A percentile compares a stretch with the other conserved stretches of the same genome.
Conservation (phyloP, 331 rosid genomes). For the Quercus tomentella region DNA sequence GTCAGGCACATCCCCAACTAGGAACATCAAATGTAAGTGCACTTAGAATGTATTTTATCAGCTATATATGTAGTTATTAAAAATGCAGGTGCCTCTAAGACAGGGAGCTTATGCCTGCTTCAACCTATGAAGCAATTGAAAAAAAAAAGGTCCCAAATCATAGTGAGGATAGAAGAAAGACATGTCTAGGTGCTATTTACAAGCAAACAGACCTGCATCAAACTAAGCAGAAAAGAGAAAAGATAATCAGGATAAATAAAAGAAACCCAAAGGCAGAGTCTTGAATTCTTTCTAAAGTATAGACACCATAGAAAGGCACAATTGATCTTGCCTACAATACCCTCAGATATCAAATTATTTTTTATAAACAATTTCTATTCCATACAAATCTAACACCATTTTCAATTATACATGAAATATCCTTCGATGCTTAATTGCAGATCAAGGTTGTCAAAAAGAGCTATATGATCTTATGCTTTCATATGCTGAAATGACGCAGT, state of each 20-base stretch:
- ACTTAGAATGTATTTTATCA: background rate
- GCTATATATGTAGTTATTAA: background rate
- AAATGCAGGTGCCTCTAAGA: background rate
- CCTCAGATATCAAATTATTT: background rate
- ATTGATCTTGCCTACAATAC: background rate
- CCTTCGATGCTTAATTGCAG: background rate
- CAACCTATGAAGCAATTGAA: background rate
- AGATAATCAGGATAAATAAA: background rate
- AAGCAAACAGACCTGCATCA: background rate
- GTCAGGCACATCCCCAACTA: background rate
- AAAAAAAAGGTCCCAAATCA: background rate
- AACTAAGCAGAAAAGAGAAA: background rate
- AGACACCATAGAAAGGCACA: background rate
- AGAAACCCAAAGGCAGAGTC: background rate
- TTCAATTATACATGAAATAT: background rate
- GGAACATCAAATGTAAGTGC: background rate
- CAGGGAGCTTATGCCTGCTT: background rate
- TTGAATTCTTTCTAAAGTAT: too few relatives aligned
- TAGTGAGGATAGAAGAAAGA: background rate
- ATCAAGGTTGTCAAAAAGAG: background rate
- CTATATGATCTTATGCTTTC: background rate
- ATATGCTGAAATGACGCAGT: background rate
- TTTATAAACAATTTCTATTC: background rate
- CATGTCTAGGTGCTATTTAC: background rate
- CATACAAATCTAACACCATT: background rate